Evolutionary conservation across 2,329 filamentous ascomycete species (phyloP), one percentile per base, ranked within the genome.

Genomic region (Penicillium nordicum): DNA sequence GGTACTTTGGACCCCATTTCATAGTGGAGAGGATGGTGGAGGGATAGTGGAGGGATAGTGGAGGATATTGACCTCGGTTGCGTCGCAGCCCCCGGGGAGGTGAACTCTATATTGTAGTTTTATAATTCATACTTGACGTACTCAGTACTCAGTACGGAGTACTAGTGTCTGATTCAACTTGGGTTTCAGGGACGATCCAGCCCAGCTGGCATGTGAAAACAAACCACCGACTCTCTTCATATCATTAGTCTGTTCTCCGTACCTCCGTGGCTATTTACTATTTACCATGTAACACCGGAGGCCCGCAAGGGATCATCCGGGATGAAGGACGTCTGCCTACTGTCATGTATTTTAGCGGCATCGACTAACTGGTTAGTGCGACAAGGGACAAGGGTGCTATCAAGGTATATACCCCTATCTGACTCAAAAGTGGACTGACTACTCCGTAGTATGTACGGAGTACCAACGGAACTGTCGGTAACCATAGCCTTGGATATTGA

Each of bases 231-330:
- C 32, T 16, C 32, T 7, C 12, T 16, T 34, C 32, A 16, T 14
- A 34, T 34, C 16, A 16, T 4, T 7, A 25, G 42, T 23, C 16
- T 23, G 11, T n/a, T 2, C 2, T 10, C 23, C 11, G 23, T 18
- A 34, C 4, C 29, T 32, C 16, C 11, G 5, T 3, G 10, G 63
- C 66, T n/a, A 59, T 46, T n/a, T 68, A 63, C 66, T n/a, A 59
- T 46, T n/a, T 69, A 23, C 18, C n/a, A 44, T 30, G 12, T 9
- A 21, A 6, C 6, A 36, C 34, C 16, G 34, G 34, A 36, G 42
- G 27, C 8, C 43, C 18, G 9, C 8, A 30, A 14, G 18, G 29
- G 8, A 23, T 21, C 12, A 32, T 21, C 42, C 11, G 12, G 4
- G 11, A 21, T 18, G 6, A 7, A 34, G 14, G 16, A 34, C 32